phyloP scores from a whole-genome alignment of 306 rosid genomes.

The Dryas octopetala region DNA sequence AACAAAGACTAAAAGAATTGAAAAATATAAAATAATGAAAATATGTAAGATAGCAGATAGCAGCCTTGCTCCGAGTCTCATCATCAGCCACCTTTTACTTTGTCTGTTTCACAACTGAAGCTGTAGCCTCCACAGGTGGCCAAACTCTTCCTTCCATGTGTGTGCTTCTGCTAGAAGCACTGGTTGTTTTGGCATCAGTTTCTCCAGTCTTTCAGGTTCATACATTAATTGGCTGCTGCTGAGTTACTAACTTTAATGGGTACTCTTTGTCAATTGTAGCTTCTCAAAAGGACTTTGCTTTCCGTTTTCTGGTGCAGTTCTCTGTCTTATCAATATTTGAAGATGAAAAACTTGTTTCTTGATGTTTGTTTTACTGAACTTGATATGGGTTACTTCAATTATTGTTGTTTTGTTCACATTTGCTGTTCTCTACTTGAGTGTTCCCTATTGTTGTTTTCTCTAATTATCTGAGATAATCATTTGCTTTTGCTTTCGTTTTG shows the following conservation, averaged over 20 bases:
- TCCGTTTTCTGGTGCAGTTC: conserved; percentile 17
- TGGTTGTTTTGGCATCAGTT: conserved; percentile 29
- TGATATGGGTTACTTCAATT: conserved; percentile 22
- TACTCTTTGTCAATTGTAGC: conserved; percentile 14
- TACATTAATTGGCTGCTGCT: conserved; percentile 12
- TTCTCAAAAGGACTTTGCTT: conserved; percentile 20
- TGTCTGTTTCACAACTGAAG: conserved; percentile 71
- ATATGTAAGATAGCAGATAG: conserved; percentile 14
- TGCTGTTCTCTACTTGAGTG: not conserved
- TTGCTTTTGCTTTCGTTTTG: not conserved
- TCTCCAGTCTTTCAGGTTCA: conserved; percentile 13
- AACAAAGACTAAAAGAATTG: not conserved
- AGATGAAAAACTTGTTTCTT: conserved; percentile 12
- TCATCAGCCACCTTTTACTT: conserved; percentile 48
- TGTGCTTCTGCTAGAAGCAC: conserved; percentile 2
- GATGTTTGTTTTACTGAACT: conserved; percentile 24
- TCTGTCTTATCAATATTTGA: conserved; percentile 25
- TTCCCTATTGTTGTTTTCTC: not conserved
- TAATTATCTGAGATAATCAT: not conserved
- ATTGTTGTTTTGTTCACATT: conserved; percentile 1
- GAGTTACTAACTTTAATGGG: conserved; percentile 14
- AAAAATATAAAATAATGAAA: not conserved
- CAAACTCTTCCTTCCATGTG: conserved; percentile 10
- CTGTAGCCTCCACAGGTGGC: conserved; percentile 32
- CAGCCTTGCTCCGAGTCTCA: conserved; percentile 28